Evolutionary conservation across 108 stramenopile genomes (phyloP).

Genomic region (Discostella stelligeroides): DNA sequence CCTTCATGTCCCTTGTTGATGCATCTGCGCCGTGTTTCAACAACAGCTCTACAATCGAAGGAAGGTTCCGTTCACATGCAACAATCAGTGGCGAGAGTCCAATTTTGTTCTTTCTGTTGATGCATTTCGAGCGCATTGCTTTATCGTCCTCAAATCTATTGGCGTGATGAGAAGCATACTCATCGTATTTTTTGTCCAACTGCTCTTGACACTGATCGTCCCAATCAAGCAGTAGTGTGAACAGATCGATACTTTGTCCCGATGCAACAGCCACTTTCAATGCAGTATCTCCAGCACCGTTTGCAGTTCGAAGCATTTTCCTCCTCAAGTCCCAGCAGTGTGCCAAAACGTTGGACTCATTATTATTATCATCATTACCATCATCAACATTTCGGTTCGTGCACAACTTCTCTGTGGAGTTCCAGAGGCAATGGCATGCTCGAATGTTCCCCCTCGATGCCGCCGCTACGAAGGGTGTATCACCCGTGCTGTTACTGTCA

Average conservation of each 20-base stretch:
- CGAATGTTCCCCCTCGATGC: constrained; percentile 47
- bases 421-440: constrained; percentile 31
- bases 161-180: neutral
- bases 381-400: neutral
- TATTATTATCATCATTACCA: neutral
- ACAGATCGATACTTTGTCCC: constrained; percentile 22
- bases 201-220: constrained; percentile 15
- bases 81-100: constrained; percentile 53
- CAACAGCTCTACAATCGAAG: constrained; percentile 28
- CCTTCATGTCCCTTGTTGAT: constrained; percentile 22
- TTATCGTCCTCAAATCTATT: neutral
- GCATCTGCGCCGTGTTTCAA: constrained; percentile 22
- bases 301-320: constrained; percentile 30
- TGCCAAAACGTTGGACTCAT: neutral
- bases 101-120: constrained; percentile 34
- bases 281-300: constrained; percentile 47
- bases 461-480: constrained; percentile 55
- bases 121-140: constrained; percentile 4
- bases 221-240: constrained; percentile 36
- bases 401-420: constrained; percentile 15
- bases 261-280: constrained; percentile 45
- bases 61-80: constrained; percentile 51
- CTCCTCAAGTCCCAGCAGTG: constrained; percentile 2
- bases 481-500: constrained; percentile 48
- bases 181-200: constrained; percentile 1